phyloP scores from a whole-genome alignment of 2,329 filamentous ascomycete species.

The Decorospora gaudefroyi region DNA sequence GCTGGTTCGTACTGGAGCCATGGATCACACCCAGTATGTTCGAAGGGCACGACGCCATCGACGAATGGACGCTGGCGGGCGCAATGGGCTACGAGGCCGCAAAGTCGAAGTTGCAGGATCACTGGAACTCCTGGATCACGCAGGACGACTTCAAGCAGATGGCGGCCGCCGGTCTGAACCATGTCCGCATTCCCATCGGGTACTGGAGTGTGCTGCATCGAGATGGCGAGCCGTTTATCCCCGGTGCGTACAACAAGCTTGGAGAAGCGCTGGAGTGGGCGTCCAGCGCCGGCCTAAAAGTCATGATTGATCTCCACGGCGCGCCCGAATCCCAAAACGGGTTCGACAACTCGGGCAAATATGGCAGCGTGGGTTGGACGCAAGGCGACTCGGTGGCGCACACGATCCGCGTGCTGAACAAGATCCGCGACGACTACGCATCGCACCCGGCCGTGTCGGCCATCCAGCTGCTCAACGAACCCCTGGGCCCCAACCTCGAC shows the following conservation, averaged over 20 bases:
- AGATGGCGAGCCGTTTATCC: constrained; percentile 63
- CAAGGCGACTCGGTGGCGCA: constrained; percentile 51
- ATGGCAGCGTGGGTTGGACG: constrained; percentile 53
- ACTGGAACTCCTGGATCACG: constrained; percentile 65
- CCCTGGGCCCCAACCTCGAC: constrained; percentile 50
- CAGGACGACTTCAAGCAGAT: constrained; percentile 61
- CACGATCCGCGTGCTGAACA: constrained; percentile 52
- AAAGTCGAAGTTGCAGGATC: constrained; percentile 53
- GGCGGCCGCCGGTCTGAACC: constrained; percentile 62
- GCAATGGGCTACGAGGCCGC: constrained; percentile 57
- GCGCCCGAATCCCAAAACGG: constrained; percentile 68
- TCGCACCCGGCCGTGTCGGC: constrained; percentile 52
- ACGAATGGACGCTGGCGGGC: constrained; percentile 61
- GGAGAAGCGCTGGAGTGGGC: constrained; percentile 65
- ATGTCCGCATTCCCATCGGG: constrained; percentile 67
- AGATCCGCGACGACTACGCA: constrained; percentile 54
- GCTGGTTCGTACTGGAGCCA: constrained; percentile 67
- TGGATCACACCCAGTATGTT: constrained; percentile 68
- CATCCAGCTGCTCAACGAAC: constrained; percentile 56
- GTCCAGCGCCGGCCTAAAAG: constrained; percentile 60
- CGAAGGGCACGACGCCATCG: constrained; percentile 57
- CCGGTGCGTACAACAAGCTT: constrained; percentile 63
- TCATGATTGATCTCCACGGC: constrained; percentile 70
- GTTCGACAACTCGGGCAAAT: constrained; percentile 67
- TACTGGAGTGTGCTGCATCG: constrained; percentile 64